Evolutionary conservation across 2,329 filamentous ascomycete genomes (phyloP), one percentile per base, ranked within the genome.

Genomic region (Xylogone sp.): DNA sequence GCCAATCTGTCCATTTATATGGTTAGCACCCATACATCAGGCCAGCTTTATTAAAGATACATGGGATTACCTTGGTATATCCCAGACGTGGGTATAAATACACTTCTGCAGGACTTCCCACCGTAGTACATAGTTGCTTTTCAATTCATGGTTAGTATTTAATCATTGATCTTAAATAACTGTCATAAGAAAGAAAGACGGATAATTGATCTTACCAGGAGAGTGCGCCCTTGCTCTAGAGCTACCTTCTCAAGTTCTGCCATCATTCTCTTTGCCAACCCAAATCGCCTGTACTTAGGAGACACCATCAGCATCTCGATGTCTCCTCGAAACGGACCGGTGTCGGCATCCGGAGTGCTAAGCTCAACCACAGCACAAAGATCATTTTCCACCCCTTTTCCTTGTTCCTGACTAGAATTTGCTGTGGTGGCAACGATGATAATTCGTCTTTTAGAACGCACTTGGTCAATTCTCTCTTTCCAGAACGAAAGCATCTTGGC

Each of bases 271-370:
- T 68, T 75, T 2, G 79, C 81, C 45, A 78, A 75, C 3, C 82
- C 81, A 45, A 68, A 70, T 1, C 72, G 62, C 7, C 82, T 71
- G 58, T 75, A 76, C 44, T 68, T 69, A 12, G 76, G 77, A 53
- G 74, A 75, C 9, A 86, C 71, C 39, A 86, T 69, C 31, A 86
- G 69, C 62, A 82, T 81, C 65, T 86, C 76, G 2, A 86, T 76
- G 9, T 66, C 59, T 2, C 71, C 80, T 24, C 81, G 70, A 56
- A 81, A 81, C 0, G 74, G 71, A 0, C 75, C 79, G 3, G 82
- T 85, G 64, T 86, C 78, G 3, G 71, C 72, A 18, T 67, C 65
- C 5, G 79, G 76, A 65, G 77, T 73, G 45, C 58, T 62, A 3
- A 86, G 69, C 72, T 79, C 79, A 21, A 79, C 81, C 42, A 80